A percentile compares a stretch with the other conserved stretches of the same genome.
phyloP scores from a whole-genome alignment of 2,329 filamentous ascomycete genomes.

The Fusarium zealandicum region DNA sequence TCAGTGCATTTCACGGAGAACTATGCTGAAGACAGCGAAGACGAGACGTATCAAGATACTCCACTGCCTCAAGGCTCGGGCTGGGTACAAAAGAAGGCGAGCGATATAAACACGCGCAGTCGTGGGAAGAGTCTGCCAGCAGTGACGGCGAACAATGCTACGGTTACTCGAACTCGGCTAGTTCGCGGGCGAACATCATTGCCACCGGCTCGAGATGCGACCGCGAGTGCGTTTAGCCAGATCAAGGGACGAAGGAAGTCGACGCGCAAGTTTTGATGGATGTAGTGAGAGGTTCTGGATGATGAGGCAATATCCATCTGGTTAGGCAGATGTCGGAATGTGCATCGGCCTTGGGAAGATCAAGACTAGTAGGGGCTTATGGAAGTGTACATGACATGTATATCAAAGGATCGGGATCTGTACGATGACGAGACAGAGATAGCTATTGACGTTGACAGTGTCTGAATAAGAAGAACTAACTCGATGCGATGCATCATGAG shows the following conservation, averaged over 20 bases:
- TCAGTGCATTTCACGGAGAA: slow-evolving; percentile 30
- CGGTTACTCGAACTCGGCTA: slow-evolving; percentile 1
- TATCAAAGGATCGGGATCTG: slow-evolving; percentile 11
- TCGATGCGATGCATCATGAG: neutral
- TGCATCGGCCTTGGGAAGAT: neutral
- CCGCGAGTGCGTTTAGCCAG: slow-evolving; percentile 35
- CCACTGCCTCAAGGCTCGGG: slow-evolving; percentile 28
- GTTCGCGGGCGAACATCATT: slow-evolving; percentile 24
- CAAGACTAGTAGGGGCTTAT: neutral
- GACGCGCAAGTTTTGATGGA: slow-evolving; percentile 32
- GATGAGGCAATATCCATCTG: neutral
- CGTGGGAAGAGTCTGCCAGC: slow-evolving; percentile 32
- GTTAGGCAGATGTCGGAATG: neutral
- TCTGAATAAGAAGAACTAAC: slow-evolving; percentile 22
- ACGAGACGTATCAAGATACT: slow-evolving; percentile 34
- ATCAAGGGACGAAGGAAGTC: slow-evolving; percentile 35
- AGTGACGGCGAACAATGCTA: neutral
- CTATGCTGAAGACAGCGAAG: slow-evolving; percentile 33
- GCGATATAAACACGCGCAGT: slow-evolving; percentile 29
- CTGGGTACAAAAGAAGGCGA: slow-evolving; percentile 33
- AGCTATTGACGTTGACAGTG: slow-evolving; percentile 15
- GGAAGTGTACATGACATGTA: slow-evolving; percentile 9
- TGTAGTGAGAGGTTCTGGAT: slow-evolving; percentile 7
- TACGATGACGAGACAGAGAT: slow-evolving; percentile 18
- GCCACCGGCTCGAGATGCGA: slow-evolving; percentile 27